Conservation (phyloP, 2,329 filamentous ascomycete species). For the Alternaria sp. region DNA sequence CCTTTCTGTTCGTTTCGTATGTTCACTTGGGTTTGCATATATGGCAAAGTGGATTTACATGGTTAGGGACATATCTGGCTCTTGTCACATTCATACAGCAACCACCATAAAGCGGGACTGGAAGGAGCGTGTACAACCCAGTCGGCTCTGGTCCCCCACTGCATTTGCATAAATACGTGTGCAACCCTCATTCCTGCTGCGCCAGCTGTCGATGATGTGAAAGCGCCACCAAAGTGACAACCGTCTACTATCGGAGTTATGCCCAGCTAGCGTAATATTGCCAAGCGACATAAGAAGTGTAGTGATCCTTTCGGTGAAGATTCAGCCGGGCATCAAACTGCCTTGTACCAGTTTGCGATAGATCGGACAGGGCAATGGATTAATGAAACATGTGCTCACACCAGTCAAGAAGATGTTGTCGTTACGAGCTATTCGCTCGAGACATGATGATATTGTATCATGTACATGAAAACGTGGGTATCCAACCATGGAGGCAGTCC, state of each 20-base stretch:
- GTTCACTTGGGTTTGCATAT: neutral
- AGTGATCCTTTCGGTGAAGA: neutral
- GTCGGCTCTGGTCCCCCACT: neutral
- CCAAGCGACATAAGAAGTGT: neutral
- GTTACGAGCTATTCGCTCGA: neutral
- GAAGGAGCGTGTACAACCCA: no score
- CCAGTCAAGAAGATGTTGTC: neutral
- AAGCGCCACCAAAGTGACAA: neutral
- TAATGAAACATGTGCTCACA: neutral
- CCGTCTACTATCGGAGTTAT: neutral
- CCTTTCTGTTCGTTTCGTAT: neutral
- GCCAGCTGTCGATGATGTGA: neutral
- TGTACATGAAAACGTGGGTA: constrained; percentile 1
- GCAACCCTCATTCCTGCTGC: neutral
- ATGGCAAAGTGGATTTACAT: neutral
- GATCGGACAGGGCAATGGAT: neutral
- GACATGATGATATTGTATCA: neutral
- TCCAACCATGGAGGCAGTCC: neutral
- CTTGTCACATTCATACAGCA: no score
- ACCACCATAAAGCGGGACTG: neutral
- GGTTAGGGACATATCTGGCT: neutral
- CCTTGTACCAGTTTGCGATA: neutral
- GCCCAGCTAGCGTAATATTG: neutral
- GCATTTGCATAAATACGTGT: neutral
- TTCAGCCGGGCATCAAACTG: neutral